These are phyloP conservation scores for Chenopodium quinoa DNA, from an alignment of 148 eudicot species.

Conservation along the genomic window DNA sequence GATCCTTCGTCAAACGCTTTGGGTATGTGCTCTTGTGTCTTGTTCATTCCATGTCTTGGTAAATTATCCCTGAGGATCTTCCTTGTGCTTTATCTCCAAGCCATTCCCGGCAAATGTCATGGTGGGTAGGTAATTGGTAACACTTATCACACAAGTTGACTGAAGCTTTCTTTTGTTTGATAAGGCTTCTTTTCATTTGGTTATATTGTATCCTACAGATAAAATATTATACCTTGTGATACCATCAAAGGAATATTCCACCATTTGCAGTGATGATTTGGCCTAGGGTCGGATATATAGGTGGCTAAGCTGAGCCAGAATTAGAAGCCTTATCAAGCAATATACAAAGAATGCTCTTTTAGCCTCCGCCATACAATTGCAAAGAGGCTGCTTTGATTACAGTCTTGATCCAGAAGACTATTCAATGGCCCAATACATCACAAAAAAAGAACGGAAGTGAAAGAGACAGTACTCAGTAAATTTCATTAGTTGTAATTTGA, in stretches of 20 bases:
- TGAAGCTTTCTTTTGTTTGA: neutral
- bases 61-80: neutral
- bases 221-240: neutral
- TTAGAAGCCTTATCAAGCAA: neutral
- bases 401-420: neutral
- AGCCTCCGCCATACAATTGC: neutral
- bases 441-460: neutral
- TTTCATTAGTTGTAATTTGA: neutral
- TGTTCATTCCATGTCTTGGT: constrained; percentile 1
- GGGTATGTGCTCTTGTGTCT: constrained; percentile 50
- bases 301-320: neutral
- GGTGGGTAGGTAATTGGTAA: neutral
- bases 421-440: neutral
- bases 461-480: neutral
- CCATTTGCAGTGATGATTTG: neutral
- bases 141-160: neutral
- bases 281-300: neutral
- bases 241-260: neutral
- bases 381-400: neutral
- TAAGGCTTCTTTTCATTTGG: neutral
- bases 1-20: constrained; percentile 91
- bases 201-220: neutral
- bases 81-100: neutral
- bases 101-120: neutral
- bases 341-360: neutral